Evolutionary conservation across 2,329 filamentous ascomycete genomes (phyloP), one percentile per base, ranked within the genome.

Genomic region (Fusarium pilosicola): DNA sequence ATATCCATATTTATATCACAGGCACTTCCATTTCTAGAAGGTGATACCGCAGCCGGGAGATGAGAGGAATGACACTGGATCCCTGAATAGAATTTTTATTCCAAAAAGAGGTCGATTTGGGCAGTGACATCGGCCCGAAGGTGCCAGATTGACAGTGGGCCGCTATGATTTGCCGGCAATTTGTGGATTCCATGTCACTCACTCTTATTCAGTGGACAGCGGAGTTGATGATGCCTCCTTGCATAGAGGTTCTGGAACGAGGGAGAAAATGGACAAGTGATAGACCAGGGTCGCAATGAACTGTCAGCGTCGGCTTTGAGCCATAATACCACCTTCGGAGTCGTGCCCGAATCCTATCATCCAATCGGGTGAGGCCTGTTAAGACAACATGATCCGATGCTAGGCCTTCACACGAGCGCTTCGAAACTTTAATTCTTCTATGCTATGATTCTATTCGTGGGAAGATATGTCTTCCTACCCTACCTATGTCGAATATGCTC

Each of bases 361-460:
- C 22, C 22, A 34, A 51, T 34, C 5, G 5, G 22, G 5, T 2
- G 4, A 34, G 6, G 26, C 17, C 17, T 51, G 17, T 34, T 6
- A 34, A 10, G 7, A 17, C n/a, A 7, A 10, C 11, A 34, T 18
- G 30, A 18, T 18, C 3, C 10, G 15, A 24, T 24, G 15, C 20
- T 20, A 20, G 30, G 48, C 5, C n/a, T 34, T 34, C 8, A 24
- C 7, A 7, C 22, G 15, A 20, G 22, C 22, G 5, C 22, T 3
- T 49, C 18, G 2, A 22, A 46, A 46, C 18, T 46, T 5, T 22
- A 28, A 28, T 3, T 28, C 4, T 7, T 15, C 8, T 46, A 15
- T 28, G 18, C 9, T 7, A 5, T 0, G 5, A 3, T 28, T 22
- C 26, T 9, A 49, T 49, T 49, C 22, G 28, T 24, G 7, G 28